Percentiles rank a stretch among this genome's conserved stretches.
phyloP scores from a whole-genome alignment of 2,329 filamentous ascomycete genomes.

The Septoria petroselini region DNA sequence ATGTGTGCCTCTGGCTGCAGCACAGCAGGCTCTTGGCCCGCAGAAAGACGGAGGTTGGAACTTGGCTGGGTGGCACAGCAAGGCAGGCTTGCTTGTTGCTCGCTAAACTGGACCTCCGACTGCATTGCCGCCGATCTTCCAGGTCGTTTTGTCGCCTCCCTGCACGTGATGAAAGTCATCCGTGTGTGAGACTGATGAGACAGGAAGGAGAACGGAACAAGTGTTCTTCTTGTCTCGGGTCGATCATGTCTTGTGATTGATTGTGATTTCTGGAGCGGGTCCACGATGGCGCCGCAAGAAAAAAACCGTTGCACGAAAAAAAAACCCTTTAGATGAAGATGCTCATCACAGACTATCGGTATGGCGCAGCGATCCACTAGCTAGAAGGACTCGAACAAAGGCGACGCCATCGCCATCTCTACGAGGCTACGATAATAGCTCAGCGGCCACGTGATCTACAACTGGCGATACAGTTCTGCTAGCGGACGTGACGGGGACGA shows the following conservation, averaged over 20 bases:
- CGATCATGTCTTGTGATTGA: no score
- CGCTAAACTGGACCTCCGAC: constrained; percentile 9
- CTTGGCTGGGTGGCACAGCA: constrained; percentile 25
- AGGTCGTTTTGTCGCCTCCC: not conserved
- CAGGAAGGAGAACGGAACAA: constrained; percentile 8
- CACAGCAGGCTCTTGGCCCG: constrained; percentile 17
- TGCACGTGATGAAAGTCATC: constrained; percentile 8
- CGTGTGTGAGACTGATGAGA: not conserved
- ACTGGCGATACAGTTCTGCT: constrained; percentile 1
- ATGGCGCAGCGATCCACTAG: constrained; percentile 6
- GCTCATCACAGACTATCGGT: constrained; percentile 3
- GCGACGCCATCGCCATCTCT: not conserved
- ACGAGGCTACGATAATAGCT: constrained; percentile 2
- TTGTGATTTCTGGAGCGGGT: not conserved
- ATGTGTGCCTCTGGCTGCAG: constrained; percentile 14
- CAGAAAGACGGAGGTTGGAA: constrained; percentile 11
- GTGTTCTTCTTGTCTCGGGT: constrained; percentile 16
- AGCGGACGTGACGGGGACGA: not conserved
- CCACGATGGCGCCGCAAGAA: constrained; percentile 1
- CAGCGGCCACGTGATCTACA: constrained; percentile 1
- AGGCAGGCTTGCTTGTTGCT: constrained; percentile 18
- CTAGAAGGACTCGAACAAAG: not conserved
- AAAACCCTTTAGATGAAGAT: constrained; percentile 6
- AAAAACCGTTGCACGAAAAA: not conserved
- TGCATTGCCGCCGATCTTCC: constrained; percentile 13